A percentile compares a stretch with the other conserved stretches of the same genome.
Conservation (phyloP, 805 yeast species). For the Komagataella phaffii region DNA sequence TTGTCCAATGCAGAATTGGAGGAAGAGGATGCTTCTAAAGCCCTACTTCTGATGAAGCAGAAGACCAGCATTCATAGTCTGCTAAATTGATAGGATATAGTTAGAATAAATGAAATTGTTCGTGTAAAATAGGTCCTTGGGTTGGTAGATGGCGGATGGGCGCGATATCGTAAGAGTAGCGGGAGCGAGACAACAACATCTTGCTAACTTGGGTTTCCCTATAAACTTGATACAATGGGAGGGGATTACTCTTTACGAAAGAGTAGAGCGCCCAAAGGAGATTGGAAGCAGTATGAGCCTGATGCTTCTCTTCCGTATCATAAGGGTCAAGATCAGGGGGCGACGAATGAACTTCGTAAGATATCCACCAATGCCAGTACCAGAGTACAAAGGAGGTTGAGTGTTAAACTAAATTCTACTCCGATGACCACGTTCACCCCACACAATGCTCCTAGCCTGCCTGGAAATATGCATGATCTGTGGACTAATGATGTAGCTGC, state of each 20-base stretch:
- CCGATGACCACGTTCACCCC: not conserved
- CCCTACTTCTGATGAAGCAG: slow-evolving; percentile 2
- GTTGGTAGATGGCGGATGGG: not conserved
- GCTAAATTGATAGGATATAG: slow-evolving; percentile 1
- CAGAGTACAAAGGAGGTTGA: not conserved
- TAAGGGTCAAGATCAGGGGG: not conserved
- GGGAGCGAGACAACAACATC: not conserved
- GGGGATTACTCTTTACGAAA: slow-evolving; percentile 1
- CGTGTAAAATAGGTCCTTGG: not conserved
- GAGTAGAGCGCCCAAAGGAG: slow-evolving; percentile 7
- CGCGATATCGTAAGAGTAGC: not conserved
- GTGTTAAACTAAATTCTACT: not conserved
- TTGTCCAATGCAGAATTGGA: not conserved
- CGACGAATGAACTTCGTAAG: not conserved
- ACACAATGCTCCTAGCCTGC: not conserved
- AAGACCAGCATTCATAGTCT: slow-evolving; percentile 3
- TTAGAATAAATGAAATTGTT: not conserved
- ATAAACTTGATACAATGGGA: not conserved
- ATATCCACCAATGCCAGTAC: not conserved
- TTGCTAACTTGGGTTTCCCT: not conserved
- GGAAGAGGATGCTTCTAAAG: slow-evolving; percentile 2
- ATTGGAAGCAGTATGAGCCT: slow-evolving; percentile 1
- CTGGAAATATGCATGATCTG: not conserved
- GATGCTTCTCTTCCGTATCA: not conserved
- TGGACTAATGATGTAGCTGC: not conserved